These are phyloP conservation scores for Peronospora farinosa DNA, from an alignment of 352 stramenopile species.

Conservation along the genomic window DNA sequence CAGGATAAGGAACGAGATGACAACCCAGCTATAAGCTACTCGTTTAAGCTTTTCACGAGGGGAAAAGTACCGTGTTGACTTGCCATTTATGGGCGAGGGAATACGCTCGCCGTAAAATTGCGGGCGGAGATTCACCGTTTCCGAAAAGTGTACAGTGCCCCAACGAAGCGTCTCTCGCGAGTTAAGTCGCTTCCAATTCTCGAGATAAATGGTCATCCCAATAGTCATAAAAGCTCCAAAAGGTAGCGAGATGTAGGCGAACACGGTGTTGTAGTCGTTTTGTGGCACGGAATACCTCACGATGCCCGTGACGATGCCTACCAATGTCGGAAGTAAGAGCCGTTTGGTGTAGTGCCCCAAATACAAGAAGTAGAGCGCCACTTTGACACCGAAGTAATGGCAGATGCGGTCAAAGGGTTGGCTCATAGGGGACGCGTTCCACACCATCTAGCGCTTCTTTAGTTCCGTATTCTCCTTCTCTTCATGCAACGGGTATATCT, in stretches of 20 bases:
- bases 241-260: conserved; percentile 65
- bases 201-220: conserved; percentile 87
- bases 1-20: conserved; percentile 71
- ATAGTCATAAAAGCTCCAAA: conserved; percentile 87
- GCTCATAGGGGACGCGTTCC: conserved; percentile 61
- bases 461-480: conserved; percentile 54
- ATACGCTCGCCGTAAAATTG: conserved; percentile 74
- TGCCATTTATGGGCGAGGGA: conserved; percentile 67
- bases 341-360: conserved; percentile 94
- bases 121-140: conserved; percentile 59
- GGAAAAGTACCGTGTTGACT: conserved; percentile 59
- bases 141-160: conserved; percentile 72
- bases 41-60: conserved; percentile 63
- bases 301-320: conserved; percentile 88
- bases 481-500: conserved; percentile 76
- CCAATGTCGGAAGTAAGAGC: conserved; percentile 88
- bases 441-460: conserved; percentile 63
- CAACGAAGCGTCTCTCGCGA: conserved; percentile 74
- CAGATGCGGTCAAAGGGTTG: conserved; percentile 78
- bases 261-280: conserved; percentile 48
- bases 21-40: conserved; percentile 68
- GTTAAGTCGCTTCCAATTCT: conserved; percentile 86
- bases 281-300: conserved; percentile 48
- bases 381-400: conserved; percentile 86
- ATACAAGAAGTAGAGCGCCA: conserved; percentile 97